These are phyloP conservation scores for Viola odorata DNA, from an alignment of 345 rosid genomes.

Conservation along the genomic window DNA sequence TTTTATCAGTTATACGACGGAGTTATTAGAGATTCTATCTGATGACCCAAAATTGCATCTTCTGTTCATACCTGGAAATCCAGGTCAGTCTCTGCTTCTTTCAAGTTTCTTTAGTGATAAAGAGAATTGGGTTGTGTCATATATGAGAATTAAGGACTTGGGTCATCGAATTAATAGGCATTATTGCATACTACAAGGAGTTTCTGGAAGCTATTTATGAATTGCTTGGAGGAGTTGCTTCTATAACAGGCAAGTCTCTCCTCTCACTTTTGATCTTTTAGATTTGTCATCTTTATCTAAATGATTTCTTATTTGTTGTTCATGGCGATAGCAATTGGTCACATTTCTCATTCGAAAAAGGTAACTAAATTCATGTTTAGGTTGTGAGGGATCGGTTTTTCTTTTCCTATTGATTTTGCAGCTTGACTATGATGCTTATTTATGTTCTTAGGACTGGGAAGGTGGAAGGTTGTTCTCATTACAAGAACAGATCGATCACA, in stretches of 20 bases:
- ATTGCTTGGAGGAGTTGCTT: conserved; percentile 54
- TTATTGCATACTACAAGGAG: conserved; percentile 65
- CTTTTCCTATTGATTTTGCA: not conserved
- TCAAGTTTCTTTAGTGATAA: not conserved
- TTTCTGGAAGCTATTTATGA: conserved; percentile 65
- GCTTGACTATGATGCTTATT: not conserved
- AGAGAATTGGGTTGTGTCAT: too few relatives aligned
- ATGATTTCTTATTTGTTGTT: not conserved
- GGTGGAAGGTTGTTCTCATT: conserved; percentile 59
- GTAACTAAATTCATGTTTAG: conserved; percentile 25
- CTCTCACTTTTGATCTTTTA: not conserved
- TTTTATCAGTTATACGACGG: conserved; percentile 45
- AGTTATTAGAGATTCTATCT: conserved; percentile 60
- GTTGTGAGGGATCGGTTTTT: not conserved
- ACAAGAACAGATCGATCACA: conserved; percentile 77
- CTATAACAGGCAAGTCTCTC: conserved; percentile 30
- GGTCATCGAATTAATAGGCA: conserved; percentile 33
- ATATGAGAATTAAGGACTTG: not conserved
- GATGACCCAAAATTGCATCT: conserved; percentile 56
- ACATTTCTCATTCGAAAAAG: conserved; percentile 66
- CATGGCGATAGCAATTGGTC: conserved; percentile 52
- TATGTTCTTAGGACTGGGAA: conserved; percentile 55
- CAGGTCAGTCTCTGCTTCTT: conserved; percentile 7
- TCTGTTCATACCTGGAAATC: conserved; percentile 64
- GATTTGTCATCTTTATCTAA: not conserved